These are phyloP conservation scores for Colletotrichum zoysiae DNA, from an alignment of 2,329 filamentous ascomycete species.

Conservation along the genomic window DNA sequence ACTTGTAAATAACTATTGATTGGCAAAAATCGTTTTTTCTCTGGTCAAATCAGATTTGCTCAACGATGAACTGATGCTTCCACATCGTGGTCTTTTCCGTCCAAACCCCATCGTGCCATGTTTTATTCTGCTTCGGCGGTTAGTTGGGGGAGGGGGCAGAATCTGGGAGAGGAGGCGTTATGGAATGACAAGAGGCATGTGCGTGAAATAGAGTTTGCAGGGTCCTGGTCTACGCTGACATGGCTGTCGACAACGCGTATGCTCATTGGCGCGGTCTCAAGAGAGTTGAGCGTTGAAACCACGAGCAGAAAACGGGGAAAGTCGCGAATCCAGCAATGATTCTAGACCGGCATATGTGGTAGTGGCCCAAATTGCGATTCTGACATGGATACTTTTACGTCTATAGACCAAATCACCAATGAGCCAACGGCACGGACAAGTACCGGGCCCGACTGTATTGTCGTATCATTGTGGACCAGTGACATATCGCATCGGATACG, in stretches of 20 bases:
- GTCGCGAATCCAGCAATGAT: neutral
- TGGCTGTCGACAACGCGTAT: neutral
- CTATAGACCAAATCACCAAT: neutral
- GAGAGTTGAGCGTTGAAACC: conserved; percentile 5
- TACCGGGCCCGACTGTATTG: neutral
- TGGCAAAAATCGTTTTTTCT: neutral
- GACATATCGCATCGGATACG: too few species aligned
- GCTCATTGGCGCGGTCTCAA: neutral
- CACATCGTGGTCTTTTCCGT: neutral
- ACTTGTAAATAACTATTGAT: neutral
- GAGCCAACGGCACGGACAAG: too few species aligned
- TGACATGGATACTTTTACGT: neutral
- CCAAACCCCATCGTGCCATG: neutral
- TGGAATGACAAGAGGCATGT: too few species aligned
- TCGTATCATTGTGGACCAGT: too few species aligned
- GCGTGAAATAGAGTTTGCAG: neutral
- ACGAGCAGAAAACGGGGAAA: neutral
- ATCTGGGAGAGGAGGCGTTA: neutral
- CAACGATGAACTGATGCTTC: neutral
- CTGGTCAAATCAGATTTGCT: neutral
- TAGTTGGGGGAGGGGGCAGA: neutral
- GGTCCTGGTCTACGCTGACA: neutral
- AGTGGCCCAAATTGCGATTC: neutral
- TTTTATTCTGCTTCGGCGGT: neutral
- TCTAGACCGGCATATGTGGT: neutral